Conservation (phyloP, 148 eudicot species). For the Spergularia bocconei region DNA sequence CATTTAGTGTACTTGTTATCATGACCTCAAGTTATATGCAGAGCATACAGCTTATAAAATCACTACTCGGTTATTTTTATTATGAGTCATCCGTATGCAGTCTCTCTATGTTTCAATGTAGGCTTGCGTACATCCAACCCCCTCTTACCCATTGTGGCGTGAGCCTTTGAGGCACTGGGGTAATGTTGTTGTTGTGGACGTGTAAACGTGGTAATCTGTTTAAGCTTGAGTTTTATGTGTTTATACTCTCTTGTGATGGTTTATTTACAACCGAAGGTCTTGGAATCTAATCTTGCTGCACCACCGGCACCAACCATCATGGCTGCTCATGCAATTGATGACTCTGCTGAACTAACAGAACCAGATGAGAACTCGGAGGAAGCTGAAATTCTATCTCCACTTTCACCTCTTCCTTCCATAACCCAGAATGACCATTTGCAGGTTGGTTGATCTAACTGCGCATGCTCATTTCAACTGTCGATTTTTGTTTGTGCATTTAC, state of each 20-base stretch:
- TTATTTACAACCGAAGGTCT: slow-evolving; percentile 35
- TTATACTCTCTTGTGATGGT: neutral
- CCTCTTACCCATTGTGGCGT: too few species aligned
- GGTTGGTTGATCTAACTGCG: slow-evolving; percentile 37
- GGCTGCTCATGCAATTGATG: slow-evolving; percentile 78
- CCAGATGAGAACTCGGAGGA: slow-evolving; percentile 38
- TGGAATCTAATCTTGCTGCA: slow-evolving; percentile 31
- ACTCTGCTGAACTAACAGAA: slow-evolving; percentile 47
- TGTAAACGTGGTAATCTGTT: neutral
- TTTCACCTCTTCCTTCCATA: slow-evolving; percentile 51
- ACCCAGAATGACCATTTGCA: slow-evolving; percentile 45
- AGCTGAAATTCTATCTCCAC: slow-evolving; percentile 32
- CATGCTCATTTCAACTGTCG: neutral
- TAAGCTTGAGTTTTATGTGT: neutral
- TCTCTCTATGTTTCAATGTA: too few species aligned
- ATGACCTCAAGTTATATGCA: too few species aligned
- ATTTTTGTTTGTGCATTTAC: neutral
- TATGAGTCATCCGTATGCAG: too few species aligned
- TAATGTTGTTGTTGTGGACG: too few species aligned
- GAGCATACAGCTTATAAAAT: too few species aligned
- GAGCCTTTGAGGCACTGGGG: too few species aligned
- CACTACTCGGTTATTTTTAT: too few species aligned
- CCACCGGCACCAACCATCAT: slow-evolving; percentile 63
- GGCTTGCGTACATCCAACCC: too few species aligned
- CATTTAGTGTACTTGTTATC: too few species aligned